Conservation (phyloP, 768 basidiomycete genomes). For the Agrocybe praecox region DNA sequence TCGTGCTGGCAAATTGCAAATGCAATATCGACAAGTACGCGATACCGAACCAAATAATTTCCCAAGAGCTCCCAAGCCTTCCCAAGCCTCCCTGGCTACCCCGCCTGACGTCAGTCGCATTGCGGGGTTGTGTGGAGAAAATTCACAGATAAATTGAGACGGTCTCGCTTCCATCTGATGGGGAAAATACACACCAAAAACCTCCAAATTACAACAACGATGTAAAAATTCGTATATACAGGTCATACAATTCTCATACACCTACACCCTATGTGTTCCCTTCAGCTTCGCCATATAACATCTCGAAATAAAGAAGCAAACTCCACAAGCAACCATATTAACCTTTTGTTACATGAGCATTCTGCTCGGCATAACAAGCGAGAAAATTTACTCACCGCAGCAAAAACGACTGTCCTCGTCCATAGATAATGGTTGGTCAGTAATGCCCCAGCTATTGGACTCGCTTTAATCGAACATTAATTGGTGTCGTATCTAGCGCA, state of each 20-base stretch:
- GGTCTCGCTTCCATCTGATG: too few relatives aligned
- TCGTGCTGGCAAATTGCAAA: neutral
- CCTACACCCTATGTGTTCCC: constrained; percentile 25
- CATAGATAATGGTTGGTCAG: constrained; percentile 46
- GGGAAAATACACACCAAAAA: too few relatives aligned
- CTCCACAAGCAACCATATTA: constrained; percentile 17
- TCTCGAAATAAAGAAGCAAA: constrained; percentile 21
- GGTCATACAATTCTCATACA: too few relatives aligned
- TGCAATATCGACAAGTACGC: neutral
- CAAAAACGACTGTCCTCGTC: constrained; percentile 43
- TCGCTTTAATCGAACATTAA: constrained; percentile 25
- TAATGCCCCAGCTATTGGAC: constrained; percentile 54
- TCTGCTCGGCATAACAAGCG: neutral
- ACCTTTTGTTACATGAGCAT: constrained; percentile 13
- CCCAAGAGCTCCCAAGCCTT: neutral
- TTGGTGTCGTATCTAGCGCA: too few relatives aligned
- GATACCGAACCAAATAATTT: neutral
- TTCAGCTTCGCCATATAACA: constrained; percentile 20
- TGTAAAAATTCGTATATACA: too few relatives aligned
- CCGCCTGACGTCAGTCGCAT: neutral
- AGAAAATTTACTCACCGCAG: constrained; percentile 29
- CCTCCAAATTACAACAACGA: too few relatives aligned
- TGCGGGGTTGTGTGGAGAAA: neutral
- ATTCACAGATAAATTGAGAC: neutral
- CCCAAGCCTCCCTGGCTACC: neutral